Conservation (phyloP, 441 rosid species). For the Adansonia rubrostipa region DNA sequence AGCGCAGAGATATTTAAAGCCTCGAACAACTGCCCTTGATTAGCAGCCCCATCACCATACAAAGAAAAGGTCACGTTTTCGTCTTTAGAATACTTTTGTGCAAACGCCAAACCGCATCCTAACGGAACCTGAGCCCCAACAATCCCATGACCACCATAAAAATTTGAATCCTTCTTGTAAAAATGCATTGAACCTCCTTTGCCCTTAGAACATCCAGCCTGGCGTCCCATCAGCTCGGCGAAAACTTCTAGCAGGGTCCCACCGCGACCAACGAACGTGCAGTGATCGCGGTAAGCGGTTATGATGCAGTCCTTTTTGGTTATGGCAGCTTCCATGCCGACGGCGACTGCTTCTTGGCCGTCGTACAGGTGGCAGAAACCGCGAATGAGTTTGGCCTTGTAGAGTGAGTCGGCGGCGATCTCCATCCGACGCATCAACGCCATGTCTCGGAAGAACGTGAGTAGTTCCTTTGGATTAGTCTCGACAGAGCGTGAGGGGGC, state of each 20-base stretch:
- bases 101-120: conserved; percentile 95
- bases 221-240: conserved; percentile 93
- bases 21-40: conserved; percentile 96
- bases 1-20: conserved; percentile 91
- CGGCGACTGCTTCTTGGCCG: conserved; percentile 91
- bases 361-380: conserved; percentile 96
- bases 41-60: conserved; percentile 98
- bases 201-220: conserved; percentile 82
- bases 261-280: conserved; percentile 87
- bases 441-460: conserved; percentile 82
- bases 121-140: conserved; percentile 97
- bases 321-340: conserved; percentile 95
- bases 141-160: conserved; percentile 95
- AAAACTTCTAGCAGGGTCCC: conserved; percentile 74
- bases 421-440: conserved; percentile 91
- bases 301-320: conserved; percentile 81
- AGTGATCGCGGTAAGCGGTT: conserved; percentile 92
- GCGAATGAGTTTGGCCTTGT: conserved; percentile 94
- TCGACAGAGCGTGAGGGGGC: conserved; percentile 80
- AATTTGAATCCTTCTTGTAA: conserved; percentile 82
- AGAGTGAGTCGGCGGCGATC: conserved; percentile 94
- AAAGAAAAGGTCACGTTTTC: conserved; percentile 78
- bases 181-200: conserved; percentile 99
- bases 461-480: conserved; percentile 67
- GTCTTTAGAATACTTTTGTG: conserved; percentile 88